Percentiles rank a stretch among this genome's conserved stretches.
Evolutionary conservation across 2,329 filamentous ascomycete species (phyloP).

Genomic region (Ophioceras dolichostomum): DNA sequence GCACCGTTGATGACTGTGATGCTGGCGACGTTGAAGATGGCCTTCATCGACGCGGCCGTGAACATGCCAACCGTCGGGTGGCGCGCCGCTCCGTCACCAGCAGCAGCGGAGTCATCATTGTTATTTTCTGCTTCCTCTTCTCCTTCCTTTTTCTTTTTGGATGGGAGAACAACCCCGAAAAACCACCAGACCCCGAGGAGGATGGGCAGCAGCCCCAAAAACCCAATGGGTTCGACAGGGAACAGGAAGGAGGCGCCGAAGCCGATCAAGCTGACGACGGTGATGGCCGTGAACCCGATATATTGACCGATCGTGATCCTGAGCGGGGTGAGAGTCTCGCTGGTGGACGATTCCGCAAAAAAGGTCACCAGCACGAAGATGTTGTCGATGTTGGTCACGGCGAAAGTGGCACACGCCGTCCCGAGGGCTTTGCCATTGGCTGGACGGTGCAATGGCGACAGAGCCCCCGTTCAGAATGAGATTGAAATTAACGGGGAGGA

Average conservation of each 20-base stretch:
- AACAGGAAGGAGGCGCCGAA: slow-evolving; percentile 17
- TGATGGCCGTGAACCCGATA: slow-evolving; percentile 19
- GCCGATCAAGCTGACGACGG: slow-evolving; percentile 21
- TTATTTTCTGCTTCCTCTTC: neutral
- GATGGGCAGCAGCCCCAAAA: slow-evolving; percentile 19
- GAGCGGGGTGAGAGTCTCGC: slow-evolving; percentile 10
- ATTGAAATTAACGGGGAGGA: too few relatives aligned
- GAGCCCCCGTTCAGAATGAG: too few relatives aligned
- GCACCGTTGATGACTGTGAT: slow-evolving; percentile 22
- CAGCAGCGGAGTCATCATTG: neutral
- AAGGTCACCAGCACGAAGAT: slow-evolving; percentile 24
- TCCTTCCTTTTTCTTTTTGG: too few relatives aligned
- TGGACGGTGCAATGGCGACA: too few relatives aligned
- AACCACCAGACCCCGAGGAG: slow-evolving; percentile 18
- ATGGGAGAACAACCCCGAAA: slow-evolving; percentile 9
- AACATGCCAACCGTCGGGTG: neutral
- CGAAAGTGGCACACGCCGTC: slow-evolving; percentile 15
- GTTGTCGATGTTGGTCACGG: slow-evolving; percentile 22
- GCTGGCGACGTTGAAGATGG: slow-evolving; percentile 15
- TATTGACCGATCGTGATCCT: slow-evolving; percentile 15
- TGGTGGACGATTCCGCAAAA: slow-evolving; percentile 19
- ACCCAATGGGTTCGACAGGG: slow-evolving; percentile 20
- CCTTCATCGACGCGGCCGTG: slow-evolving; percentile 6
- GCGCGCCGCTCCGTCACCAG: neutral
- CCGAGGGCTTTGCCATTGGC: slow-evolving; percentile 13